A percentile compares a stretch with the other conserved stretches of the same genome.
Conservation (phyloP, 1,284 basidiomycete species). For the Cryptococcus sp. region DNA sequence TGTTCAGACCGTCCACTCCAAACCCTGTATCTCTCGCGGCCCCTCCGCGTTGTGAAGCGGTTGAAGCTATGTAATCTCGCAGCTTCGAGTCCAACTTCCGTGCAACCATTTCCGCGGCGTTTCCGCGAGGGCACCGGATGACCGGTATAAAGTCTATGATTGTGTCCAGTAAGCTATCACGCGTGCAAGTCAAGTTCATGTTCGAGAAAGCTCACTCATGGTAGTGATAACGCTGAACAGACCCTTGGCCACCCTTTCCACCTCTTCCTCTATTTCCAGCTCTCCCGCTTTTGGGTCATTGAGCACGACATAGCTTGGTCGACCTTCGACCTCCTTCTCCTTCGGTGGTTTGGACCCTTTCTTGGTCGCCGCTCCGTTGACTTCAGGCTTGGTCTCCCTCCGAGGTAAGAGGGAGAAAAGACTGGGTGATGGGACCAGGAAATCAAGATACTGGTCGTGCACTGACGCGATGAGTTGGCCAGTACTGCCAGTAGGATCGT, state of each 20-base stretch:
- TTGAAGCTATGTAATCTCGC: conserved; percentile 81
- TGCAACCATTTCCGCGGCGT: conserved; percentile 98
- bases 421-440: conserved; percentile 90
- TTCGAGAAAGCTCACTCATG: conserved; percentile 62
- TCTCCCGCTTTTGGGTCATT: conserved; percentile 92
- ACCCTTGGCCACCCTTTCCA: conserved; percentile 87
- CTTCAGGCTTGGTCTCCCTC: conserved; percentile 40
- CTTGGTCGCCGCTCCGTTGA: conserved; percentile 21
- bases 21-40: conserved; percentile 60
- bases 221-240: conserved; percentile 94
- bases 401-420: conserved; percentile 84
- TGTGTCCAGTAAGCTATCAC: too few species aligned
- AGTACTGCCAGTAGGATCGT: conserved; percentile 63
- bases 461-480: conserved; percentile 78
- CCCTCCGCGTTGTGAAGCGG: conserved; percentile 58
- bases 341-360: conserved; percentile 27
- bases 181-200: too few species aligned
- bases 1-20: conserved; percentile 58
- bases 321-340: conserved; percentile 45
- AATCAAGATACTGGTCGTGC: conserved; percentile 94
- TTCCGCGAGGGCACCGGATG: conserved; percentile 91
- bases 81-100: conserved; percentile 92
- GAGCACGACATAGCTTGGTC: conserved; percentile 73
- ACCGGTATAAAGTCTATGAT: conserved; percentile 81
- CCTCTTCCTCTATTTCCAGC: conserved; percentile 87